Evolutionary conservation across 2,329 filamentous ascomycete species (phyloP).

Genomic region (Pseudogymnoascus sp.): DNA sequence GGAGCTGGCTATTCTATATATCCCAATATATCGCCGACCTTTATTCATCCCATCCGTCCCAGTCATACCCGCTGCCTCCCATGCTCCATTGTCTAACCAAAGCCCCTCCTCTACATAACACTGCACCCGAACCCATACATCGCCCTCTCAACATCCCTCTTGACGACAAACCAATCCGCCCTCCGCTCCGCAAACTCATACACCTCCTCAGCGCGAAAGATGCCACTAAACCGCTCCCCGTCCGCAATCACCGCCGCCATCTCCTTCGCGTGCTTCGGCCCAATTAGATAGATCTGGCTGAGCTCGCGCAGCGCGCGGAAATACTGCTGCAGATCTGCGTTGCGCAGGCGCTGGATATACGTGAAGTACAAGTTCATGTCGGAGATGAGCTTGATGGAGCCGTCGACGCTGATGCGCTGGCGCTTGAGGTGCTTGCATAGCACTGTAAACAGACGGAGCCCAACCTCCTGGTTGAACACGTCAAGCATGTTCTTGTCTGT

Average conservation of each 20-base stretch:
- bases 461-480: conserved; percentile 97
- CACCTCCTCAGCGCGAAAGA: conserved; percentile 93
- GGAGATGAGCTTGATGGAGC: conserved; percentile 85
- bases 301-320: conserved; percentile 88
- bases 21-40: not conserved
- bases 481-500: conserved; percentile 98
- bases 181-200: conserved; percentile 93
- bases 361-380: conserved; percentile 93
- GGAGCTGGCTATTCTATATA: not conserved
- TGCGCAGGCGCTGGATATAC: conserved; percentile 74
- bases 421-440: conserved; percentile 97
- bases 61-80: not conserved
- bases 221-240: conserved; percentile 77
- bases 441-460: conserved; percentile 80
- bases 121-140: conserved; percentile 93
- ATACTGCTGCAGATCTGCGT: conserved; percentile 78
- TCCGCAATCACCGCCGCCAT: conserved; percentile 94
- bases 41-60: not conserved
- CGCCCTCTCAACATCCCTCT: conserved; percentile 80
- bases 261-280: conserved; percentile 79
- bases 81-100: not conserved
- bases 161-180: conserved; percentile 91
- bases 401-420: conserved; percentile 82
- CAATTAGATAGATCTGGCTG: conserved; percentile 91
- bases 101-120: conserved; percentile 58